Conservation (phyloP, 495 filamentous ascomycete species). For the Rhypophila decipiens region DNA sequence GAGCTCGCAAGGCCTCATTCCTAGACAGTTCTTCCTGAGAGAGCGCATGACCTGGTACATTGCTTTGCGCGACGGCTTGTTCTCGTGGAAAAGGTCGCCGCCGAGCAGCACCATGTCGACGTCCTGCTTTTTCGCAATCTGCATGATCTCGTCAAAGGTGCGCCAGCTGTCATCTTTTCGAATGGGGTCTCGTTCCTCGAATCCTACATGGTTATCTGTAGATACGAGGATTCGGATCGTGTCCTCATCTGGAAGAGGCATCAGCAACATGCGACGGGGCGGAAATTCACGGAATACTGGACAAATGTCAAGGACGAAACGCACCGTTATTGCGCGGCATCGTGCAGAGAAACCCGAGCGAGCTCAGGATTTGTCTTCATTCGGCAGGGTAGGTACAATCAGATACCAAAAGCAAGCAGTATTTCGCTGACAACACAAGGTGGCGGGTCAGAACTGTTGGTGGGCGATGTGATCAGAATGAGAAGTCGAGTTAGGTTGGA, state of each 20-base stretch:
- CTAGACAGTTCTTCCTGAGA: conserved; percentile 85
- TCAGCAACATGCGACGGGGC: no score
- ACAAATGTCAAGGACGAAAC: not conserved
- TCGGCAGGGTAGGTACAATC: no score
- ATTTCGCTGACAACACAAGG: no score
- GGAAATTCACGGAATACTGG: no score
- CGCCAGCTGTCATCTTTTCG: conserved; percentile 96
- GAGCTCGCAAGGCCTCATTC: conserved; percentile 90
- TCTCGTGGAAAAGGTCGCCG: conserved; percentile 97
- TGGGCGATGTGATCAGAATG: no score
- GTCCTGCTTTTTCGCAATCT: conserved; percentile 75
- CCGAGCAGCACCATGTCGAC: conserved; percentile 95
- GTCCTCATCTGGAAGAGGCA: conserved; percentile 68
- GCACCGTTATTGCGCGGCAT: conserved; percentile 20
- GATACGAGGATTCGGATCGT: conserved; percentile 92
- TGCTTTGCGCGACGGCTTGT: conserved; percentile 90
- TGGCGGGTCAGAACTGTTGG: no score
- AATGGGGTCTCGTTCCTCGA: conserved; percentile 85
- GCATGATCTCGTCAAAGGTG: conserved; percentile 94
- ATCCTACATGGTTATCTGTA: conserved; percentile 97
- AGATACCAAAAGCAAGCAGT: no score
- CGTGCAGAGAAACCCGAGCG: conserved; percentile 1
- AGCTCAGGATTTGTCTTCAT: not conserved
- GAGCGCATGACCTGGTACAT: conserved; percentile 98
- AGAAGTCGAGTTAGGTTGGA: not conserved